Base-by-base conservation (phyloP, 495 filamentous ascomycete genomes). In the Hypoxylon cercidicola region DNA sequence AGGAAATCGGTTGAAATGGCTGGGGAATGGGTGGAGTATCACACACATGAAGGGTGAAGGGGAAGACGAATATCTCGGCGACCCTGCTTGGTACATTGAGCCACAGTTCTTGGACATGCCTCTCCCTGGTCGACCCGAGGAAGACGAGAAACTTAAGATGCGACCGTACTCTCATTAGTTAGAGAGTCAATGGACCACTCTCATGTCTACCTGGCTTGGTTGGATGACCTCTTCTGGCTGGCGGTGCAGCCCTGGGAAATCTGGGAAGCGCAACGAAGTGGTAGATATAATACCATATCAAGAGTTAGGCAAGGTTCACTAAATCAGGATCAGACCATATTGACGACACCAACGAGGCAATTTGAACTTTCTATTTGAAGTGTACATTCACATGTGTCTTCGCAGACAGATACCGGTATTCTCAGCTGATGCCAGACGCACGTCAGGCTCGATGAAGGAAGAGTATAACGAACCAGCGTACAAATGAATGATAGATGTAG, bases 51-150 rank as follows among this genome's bases (percentile, higher is more conserved):
- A 68, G 52, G 50, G 44, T 1, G 60, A 71, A n/a, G 68, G 46
- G 3, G 68, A 60, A 2, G 35, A 62, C 5, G 65, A 61, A 48
- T 66, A 55, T 19, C 52, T 46, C 15, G 81, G 79, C 2, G 78
- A 85, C 64, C 74, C 79, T 11, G 77, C 77, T 34, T 83, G 77
- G 77, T 85, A 83, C 62, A 74, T 85, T 35, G 77, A 83, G 49
- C 74, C 77, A 4, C 63, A 66, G 6, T 77, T 83, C 55, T 60
- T 81, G 21, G 75, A 82, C 60, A 46, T 81, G 3, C 82, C 81
- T 8, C 39, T 60, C 20, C 68, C 72, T 15, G 70, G 60, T 10
- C 70, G 54, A 53, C 82, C 82, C 4, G 82, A 85, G 67, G 77
- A 82, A 12, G 77, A 76, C 32, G 60, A 64, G 35, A 53, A 63